A percentile compares a stretch with the other conserved stretches of the same genome.
These are phyloP conservation scores for Aspergillus ostianus DNA, from an alignment of 495 filamentous ascomycete species.

Conservation along the genomic window DNA sequence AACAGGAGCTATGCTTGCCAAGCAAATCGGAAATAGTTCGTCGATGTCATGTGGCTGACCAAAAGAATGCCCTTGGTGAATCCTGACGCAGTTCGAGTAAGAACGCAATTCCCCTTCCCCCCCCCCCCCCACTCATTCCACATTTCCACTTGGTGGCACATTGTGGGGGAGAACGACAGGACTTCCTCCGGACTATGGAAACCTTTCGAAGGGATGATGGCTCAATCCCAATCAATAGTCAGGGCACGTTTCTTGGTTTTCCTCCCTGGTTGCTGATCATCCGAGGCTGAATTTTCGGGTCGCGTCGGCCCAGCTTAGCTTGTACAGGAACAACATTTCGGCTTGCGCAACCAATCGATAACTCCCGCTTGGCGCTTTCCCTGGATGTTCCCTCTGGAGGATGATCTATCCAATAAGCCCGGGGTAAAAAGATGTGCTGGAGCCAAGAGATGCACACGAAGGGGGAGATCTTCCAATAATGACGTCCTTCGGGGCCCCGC, in stretches of 20 bases:
- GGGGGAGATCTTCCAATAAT: constrained; percentile 17
- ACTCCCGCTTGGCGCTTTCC: constrained; percentile 2
- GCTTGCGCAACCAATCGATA: constrained; percentile 9
- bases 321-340: constrained; percentile 20
- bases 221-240: constrained; percentile 16
- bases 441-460: constrained; percentile 21
- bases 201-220: not conserved
- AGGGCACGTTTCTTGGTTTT: constrained; percentile 26
- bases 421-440: not conserved
- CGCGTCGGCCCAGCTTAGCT: constrained; percentile 26
- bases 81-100: not conserved
- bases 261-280: constrained; percentile 41
- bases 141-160: not conserved
- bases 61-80: not conserved
- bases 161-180: not conserved
- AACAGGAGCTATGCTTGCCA: not conserved
- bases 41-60: not conserved
- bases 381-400: not conserved
- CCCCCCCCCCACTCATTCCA: not conserved
- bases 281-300: constrained; percentile 37
- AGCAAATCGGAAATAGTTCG: not conserved
- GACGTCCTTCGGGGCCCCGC: constrained; percentile 21
- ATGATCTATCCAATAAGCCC: constrained; percentile 1
- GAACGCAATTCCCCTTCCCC: not conserved
- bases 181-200: not conserved